phyloP scores from a whole-genome alignment of 2,329 filamentous ascomycete species.

The Ophiostoma pallidulum region DNA sequence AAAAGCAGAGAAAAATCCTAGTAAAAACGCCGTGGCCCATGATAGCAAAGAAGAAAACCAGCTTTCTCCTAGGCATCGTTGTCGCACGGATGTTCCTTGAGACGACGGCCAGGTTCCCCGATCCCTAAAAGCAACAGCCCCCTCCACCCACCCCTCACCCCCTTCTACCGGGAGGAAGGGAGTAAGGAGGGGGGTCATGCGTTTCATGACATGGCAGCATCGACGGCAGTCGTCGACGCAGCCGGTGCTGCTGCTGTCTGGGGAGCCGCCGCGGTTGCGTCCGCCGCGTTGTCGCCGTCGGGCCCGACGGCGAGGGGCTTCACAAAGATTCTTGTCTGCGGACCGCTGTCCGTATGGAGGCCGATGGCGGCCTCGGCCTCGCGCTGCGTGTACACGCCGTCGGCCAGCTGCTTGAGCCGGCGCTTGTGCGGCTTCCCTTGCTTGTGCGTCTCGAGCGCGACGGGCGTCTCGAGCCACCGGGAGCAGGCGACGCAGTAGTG shows the following conservation, averaged over 20 bases:
- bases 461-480: constrained; percentile 88
- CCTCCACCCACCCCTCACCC: no score
- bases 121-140: no score
- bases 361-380: constrained; percentile 75
- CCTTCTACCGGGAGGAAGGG: no score
- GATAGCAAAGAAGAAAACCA: neutral
- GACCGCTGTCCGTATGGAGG: constrained; percentile 15
- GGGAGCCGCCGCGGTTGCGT: neutral
- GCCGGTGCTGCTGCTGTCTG: neutral
- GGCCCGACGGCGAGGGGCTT: constrained; percentile 9
- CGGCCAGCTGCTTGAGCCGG: constrained; percentile 76
- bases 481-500: constrained; percentile 89
- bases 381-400: constrained; percentile 79
- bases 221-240: neutral
- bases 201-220: constrained; percentile 9
- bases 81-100: no score
- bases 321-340: constrained; percentile 10
- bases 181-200: no score
- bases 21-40: no score
- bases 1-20: neutral
- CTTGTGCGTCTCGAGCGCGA: constrained; percentile 63
- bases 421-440: constrained; percentile 92
- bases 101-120: no score
- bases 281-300: neutral
- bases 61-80: neutral